Percentiles rank a stretch among this genome's conserved stretches.
These are phyloP conservation scores for Lipomyces japonicus DNA, from an alignment of 805 yeast species.

Conservation along the genomic window DNA sequence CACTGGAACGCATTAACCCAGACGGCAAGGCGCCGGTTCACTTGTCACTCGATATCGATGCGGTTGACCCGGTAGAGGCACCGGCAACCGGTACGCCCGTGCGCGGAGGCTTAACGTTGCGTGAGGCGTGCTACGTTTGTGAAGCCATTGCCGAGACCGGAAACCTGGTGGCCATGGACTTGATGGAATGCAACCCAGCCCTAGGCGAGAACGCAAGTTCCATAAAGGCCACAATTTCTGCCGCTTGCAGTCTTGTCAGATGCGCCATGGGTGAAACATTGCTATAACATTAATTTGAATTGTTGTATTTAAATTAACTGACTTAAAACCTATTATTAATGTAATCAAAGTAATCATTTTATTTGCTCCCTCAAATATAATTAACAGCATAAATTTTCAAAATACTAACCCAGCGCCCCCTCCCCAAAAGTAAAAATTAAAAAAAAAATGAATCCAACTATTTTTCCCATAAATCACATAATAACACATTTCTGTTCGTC, in stretches of 20 bases:
- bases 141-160: slow-evolving; percentile 92
- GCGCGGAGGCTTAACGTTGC: slow-evolving; percentile 87
- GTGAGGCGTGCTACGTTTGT: slow-evolving; percentile 90
- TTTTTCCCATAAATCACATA: no score
- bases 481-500: background rate
- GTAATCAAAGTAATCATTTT: no score
- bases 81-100: slow-evolving; percentile 99
- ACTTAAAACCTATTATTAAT: no score
- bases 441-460: no score
- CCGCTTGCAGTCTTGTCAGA: slow-evolving; percentile 86
- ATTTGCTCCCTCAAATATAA: no score
- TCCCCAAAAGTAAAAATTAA: no score
- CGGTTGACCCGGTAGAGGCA: slow-evolving; percentile 88
- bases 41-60: slow-evolving; percentile 92
- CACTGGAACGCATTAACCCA: slow-evolving; percentile 73
- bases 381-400: no score
- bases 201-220: slow-evolving; percentile 75
- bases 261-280: slow-evolving; percentile 94
- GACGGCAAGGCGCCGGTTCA: slow-evolving; percentile 72
- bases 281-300: slow-evolving; percentile 40
- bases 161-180: slow-evolving; percentile 78
- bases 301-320: background rate
- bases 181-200: slow-evolving; percentile 90
- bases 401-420: no score
- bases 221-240: slow-evolving; percentile 76